Conservation (phyloP, 169 alveolate species). For the Plasmodium cynomolgi region DNA sequence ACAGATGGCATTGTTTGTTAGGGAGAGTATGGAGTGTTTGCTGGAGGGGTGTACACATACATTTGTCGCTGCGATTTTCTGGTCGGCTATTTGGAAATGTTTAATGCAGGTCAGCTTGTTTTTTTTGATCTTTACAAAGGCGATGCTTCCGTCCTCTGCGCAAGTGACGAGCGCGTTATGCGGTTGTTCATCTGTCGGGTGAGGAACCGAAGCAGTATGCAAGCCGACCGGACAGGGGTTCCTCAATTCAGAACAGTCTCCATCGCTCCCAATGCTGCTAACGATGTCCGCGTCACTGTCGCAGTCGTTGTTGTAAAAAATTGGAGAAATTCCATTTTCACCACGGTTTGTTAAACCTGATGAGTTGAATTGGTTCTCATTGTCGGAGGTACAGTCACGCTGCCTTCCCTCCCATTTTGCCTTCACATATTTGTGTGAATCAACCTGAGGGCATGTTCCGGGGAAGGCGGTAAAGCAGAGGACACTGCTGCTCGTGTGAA, state of each 20-base stretch:
- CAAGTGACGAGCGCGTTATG: not conserved
- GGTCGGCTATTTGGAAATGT: not conserved
- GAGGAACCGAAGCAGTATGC: not conserved
- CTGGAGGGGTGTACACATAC: conserved; percentile 18
- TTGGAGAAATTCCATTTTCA: not conserved
- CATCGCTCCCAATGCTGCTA: not conserved
- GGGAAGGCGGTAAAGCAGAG: not conserved
- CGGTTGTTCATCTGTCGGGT: not conserved
- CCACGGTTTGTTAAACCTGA: not conserved
- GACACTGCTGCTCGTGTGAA: conserved; percentile 1
- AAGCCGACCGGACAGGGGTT: not conserved
- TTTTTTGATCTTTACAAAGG: not conserved
- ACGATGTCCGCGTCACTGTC: not conserved
- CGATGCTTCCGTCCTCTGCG: conserved; percentile 3
- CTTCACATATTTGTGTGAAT: not conserved
- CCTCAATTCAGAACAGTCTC: not conserved
- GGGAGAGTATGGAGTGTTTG: not conserved
- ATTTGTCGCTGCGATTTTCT: conserved; percentile 24
- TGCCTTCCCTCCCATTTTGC: not conserved
- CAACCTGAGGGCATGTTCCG: not conserved
- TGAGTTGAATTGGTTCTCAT: not conserved
- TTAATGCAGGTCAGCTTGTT: conserved; percentile 3
- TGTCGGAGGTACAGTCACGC: not conserved
- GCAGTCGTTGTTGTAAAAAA: not conserved
- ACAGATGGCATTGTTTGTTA: not conserved